A percentile compares a stretch with the other conserved stretches of the same genome.
phyloP scores from a whole-genome alignment of 2,329 filamentous ascomycete genomes.

The Fusarium tjaetaba region DNA sequence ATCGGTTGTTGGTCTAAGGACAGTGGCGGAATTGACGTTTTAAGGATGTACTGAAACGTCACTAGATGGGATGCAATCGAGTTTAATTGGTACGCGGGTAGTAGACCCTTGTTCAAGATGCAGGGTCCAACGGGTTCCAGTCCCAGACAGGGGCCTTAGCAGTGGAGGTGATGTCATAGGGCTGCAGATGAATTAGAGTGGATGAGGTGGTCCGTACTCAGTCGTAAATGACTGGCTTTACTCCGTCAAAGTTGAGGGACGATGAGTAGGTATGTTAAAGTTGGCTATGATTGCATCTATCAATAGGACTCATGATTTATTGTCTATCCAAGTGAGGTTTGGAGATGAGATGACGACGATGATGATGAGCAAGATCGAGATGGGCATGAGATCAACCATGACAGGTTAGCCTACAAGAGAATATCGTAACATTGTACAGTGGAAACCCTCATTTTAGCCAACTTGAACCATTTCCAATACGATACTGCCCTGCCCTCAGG shows the following conservation, averaged over 20 bases:
- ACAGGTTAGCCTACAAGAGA: neutral
- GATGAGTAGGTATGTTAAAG: neutral
- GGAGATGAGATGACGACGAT: neutral
- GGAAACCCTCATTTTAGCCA: neutral
- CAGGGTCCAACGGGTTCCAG: constrained; percentile 34
- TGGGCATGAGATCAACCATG: neutral
- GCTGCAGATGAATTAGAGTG: neutral
- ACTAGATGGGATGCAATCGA: constrained; percentile 18
- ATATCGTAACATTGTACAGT: neutral
- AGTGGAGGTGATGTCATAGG: constrained; percentile 42
- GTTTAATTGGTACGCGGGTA: constrained; percentile 29
- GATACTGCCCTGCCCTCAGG: neutral
- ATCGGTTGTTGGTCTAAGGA: neutral
- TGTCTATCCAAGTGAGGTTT: neutral
- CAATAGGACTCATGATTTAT: neutral
- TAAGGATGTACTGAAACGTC: constrained; percentile 29
- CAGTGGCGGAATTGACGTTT: constrained; percentile 26
- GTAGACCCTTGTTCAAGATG: constrained; percentile 4
- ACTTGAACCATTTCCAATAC: neutral
- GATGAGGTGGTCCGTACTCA: neutral
- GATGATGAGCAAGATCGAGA: constrained; percentile 1
- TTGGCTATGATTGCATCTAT: neutral
- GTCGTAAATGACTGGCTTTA: neutral
- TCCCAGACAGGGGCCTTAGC: constrained; percentile 1
- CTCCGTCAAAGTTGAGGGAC: neutral